These are phyloP conservation scores for Globisporangium cederbergense DNA, from an alignment of 352 stramenopile genomes.

Conservation along the genomic window DNA sequence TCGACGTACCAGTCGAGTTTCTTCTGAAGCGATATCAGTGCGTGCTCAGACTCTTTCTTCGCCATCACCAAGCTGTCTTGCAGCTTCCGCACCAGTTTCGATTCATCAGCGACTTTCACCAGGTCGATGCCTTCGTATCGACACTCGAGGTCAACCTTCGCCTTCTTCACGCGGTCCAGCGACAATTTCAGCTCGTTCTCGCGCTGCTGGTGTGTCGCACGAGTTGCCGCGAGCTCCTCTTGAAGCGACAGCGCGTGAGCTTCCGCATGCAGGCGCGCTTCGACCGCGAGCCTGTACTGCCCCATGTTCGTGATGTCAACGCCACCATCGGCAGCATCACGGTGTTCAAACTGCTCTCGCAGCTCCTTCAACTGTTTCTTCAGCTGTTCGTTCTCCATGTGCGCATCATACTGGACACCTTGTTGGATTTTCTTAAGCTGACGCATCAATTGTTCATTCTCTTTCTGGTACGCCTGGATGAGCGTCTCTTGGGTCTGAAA, in stretches of 20 bases:
- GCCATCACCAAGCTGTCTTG: slow-evolving; percentile 36
- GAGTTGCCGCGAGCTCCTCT: slow-evolving; percentile 49
- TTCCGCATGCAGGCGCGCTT: slow-evolving; percentile 61
- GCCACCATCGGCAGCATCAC: slow-evolving; percentile 3
- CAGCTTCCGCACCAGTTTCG: slow-evolving; percentile 38
- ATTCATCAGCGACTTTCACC: slow-evolving; percentile 53
- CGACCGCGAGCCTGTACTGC: slow-evolving; percentile 51
- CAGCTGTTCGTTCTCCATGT: slow-evolving; percentile 71
- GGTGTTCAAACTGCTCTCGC: slow-evolving; percentile 27
- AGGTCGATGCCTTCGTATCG: slow-evolving; percentile 72
- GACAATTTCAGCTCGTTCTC: slow-evolving; percentile 72
- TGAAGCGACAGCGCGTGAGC: slow-evolving; percentile 44
- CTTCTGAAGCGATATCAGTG: slow-evolving; percentile 55
- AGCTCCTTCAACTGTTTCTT: slow-evolving; percentile 41
- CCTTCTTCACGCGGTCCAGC: slow-evolving; percentile 75
- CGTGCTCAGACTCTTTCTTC: slow-evolving; percentile 51
- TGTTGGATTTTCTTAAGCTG: slow-evolving; percentile 65
- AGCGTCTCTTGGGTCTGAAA: slow-evolving; percentile 65
- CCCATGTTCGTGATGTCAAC: slow-evolving; percentile 32
- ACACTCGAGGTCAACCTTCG: slow-evolving; percentile 76
- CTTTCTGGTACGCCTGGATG: slow-evolving; percentile 76
- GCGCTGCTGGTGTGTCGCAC: slow-evolving; percentile 36
- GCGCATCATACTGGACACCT: slow-evolving; percentile 64
- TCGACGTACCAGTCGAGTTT: slow-evolving; percentile 86
- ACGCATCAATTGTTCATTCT: slow-evolving; percentile 82